Evolutionary conservation across 164 flowering plant genomes (phyloP).

Genomic region (Dillenia turbinata): DNA sequence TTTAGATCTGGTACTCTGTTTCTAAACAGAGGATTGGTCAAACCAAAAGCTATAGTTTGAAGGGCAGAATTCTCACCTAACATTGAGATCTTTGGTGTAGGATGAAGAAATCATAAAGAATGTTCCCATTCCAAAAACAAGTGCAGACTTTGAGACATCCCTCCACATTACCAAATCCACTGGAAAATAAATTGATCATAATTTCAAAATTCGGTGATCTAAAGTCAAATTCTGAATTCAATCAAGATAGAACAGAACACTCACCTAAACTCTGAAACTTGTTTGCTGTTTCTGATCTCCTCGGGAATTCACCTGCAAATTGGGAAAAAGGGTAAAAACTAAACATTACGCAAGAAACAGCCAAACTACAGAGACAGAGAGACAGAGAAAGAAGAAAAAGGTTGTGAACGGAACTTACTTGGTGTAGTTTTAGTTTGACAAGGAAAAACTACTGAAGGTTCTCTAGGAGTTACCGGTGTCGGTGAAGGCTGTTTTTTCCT

Average conservation of each 20-base stretch:
- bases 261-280: constrained; percentile 63
- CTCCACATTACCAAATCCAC: constrained; percentile 96
- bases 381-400: background rate
- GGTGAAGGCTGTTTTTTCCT: constrained; percentile 6
- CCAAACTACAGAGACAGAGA: background rate
- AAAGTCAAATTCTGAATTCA: background rate
- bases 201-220: no score
- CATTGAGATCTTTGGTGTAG: constrained; percentile 59
- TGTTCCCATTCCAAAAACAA: constrained; percentile 71
- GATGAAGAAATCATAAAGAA: constrained; percentile 62
- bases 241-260: constrained; percentile 9
- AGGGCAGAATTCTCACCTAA: constrained; percentile 44
- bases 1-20: constrained; percentile 3
- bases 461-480: background rate
- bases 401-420: constrained; percentile 21
- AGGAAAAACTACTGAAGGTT: constrained; percentile 10
- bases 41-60: background rate
- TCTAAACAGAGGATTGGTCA: constrained; percentile 4
- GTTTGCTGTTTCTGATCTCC: constrained; percentile 33
- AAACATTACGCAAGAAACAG: background rate
- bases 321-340: constrained; percentile 2
- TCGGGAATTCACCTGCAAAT: constrained; percentile 24
- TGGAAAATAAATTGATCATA: constrained; percentile 15
- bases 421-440: constrained; percentile 16
- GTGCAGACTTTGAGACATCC: constrained; percentile 73